Conservation (phyloP, 176 grass and related monocot genomes). For the maize (Zea mays) region DNA sequence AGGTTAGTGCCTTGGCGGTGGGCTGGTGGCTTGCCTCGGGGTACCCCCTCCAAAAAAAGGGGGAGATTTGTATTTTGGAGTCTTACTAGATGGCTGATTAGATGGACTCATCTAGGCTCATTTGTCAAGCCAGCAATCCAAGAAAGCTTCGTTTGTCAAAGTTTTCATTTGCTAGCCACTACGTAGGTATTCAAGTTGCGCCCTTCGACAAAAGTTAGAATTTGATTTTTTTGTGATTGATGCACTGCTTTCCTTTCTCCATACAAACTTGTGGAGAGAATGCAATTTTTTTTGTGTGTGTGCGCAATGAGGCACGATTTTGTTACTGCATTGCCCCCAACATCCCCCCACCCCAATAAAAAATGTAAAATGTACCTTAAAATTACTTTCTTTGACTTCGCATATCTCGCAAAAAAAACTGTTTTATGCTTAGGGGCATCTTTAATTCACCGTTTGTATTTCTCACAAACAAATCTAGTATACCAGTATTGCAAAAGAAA, state of each 20-base stretch:
- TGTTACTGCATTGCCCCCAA: background rate
- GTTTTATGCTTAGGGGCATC: background rate
- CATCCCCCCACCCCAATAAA: background rate
- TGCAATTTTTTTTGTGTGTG: background rate
- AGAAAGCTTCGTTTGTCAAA: background rate
- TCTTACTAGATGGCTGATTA: background rate
- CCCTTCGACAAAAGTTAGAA: background rate
- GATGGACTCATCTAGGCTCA: background rate
- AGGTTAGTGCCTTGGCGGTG: conserved; percentile 23
- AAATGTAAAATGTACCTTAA: background rate
- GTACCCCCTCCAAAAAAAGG: conserved; percentile 16
- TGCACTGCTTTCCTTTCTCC: background rate
- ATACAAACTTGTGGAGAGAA: background rate
- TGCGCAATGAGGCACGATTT: background rate
- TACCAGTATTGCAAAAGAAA: too few species aligned
- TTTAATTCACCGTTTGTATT: background rate
- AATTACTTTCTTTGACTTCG: background rate
- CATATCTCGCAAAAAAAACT: background rate
- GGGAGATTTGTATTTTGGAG: background rate
- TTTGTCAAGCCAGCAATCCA: background rate
- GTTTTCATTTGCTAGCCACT: background rate
- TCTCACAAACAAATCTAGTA: background rate
- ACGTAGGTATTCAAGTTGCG: background rate
- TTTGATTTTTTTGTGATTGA: background rate
- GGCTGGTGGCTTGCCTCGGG: conserved; percentile 33